phyloP scores from a whole-genome alignment of 257 asterid species.

The Ehretia macrophylla region DNA sequence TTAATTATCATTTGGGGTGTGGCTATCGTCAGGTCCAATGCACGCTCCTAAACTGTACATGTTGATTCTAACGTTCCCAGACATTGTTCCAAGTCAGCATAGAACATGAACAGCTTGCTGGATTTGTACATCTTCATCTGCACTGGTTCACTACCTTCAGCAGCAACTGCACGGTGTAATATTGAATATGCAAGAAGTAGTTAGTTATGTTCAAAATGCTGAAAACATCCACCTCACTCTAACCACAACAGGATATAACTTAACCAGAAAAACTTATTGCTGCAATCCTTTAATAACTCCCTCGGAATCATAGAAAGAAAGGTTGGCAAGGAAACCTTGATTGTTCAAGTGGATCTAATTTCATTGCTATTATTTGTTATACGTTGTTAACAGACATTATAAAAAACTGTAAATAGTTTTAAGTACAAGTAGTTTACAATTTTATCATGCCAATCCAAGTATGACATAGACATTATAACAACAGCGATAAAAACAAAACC shows the following conservation, averaged over 20 bases:
- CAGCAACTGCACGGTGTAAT: slow-evolving; percentile 63
- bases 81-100: slow-evolving; percentile 97
- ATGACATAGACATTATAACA: no score
- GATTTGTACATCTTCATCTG: slow-evolving; percentile 90
- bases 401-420: no score
- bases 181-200: slow-evolving; percentile 16
- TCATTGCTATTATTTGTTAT: no score
- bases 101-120: slow-evolving; percentile 82
- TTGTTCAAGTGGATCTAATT: no score
- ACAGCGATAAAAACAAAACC: no score
- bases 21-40: slow-evolving; percentile 87
- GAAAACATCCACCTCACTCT: not conserved
- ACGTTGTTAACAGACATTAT: no score
- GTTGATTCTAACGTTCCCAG: slow-evolving; percentile 86
- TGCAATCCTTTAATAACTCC: no score
- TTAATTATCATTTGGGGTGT: slow-evolving; percentile 94
- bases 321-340: no score
- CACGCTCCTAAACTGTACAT: slow-evolving; percentile 78
- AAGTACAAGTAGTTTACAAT: no score
- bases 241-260: not conserved
- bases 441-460: no score
- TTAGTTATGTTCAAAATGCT: not conserved
- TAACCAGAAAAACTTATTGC: no score
- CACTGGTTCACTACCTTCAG: slow-evolving; percentile 89
- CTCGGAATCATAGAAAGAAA: no score